Conservation (phyloP, 1,284 basidiomycete genomes). For the Papiliotrema fonsecae region DNA sequence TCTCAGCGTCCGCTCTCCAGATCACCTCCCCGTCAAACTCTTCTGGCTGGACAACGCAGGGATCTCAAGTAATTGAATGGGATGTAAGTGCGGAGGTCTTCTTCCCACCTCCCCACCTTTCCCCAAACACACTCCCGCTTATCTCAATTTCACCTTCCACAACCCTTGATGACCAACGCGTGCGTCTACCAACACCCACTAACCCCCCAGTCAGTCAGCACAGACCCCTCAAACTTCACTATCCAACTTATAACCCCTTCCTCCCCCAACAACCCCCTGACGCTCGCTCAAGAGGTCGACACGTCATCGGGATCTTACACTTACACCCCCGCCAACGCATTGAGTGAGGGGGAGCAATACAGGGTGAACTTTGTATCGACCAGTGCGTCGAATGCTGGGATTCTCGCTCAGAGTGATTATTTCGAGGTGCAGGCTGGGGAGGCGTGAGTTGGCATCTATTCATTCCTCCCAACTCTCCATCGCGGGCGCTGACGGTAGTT, state of each 20-base stretch:
- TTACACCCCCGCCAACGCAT: slow-evolving; percentile 26
- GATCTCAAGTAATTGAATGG: slow-evolving; percentile 34
- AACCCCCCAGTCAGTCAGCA: slow-evolving; percentile 26
- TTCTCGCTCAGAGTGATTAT: slow-evolving; percentile 39
- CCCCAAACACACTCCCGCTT: too few relatives aligned
- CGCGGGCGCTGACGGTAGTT: not conserved
- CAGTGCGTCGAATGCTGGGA: slow-evolving; percentile 22
- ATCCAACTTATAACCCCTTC: slow-evolving; percentile 30
- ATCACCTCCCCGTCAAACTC: slow-evolving; percentile 34
- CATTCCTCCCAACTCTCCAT: too few relatives aligned
- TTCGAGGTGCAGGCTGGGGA: slow-evolving; percentile 29
- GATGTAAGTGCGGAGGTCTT: slow-evolving; percentile 18
- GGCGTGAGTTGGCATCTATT: not conserved
- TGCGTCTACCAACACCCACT: not conserved
- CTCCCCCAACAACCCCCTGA: slow-evolving; percentile 17
- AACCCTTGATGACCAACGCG: too few relatives aligned
- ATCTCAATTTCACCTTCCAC: too few relatives aligned
- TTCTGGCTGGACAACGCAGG: slow-evolving; percentile 23
- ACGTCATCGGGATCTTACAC: slow-evolving; percentile 30
- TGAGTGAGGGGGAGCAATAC: slow-evolving; percentile 22
- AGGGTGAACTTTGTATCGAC: slow-evolving; percentile 28
- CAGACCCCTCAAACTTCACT: slow-evolving; percentile 35
- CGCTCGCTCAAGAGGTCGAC: slow-evolving; percentile 24
- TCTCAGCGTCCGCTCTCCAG: slow-evolving; percentile 20
- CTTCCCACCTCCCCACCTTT: too few relatives aligned